A percentile compares a stretch with the other conserved stretches of the same genome.
phyloP scores from a whole-genome alignment of 2,329 filamentous ascomycete genomes.

The Phyllosticta citrichinensis region DNA sequence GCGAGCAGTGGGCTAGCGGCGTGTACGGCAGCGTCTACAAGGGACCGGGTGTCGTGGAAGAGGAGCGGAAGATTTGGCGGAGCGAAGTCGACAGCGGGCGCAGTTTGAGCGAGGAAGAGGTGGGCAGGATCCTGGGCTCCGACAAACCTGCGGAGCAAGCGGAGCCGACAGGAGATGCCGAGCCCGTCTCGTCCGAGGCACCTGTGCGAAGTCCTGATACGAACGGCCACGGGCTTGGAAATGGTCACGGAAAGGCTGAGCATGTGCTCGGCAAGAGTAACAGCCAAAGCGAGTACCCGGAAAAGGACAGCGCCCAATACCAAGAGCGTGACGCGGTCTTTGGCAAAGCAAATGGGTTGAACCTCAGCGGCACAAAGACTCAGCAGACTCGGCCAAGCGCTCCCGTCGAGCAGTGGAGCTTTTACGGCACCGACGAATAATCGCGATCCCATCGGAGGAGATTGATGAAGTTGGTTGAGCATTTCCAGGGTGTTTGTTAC shows the following conservation, averaged over 20 bases:
- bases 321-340: background rate
- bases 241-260: background rate
- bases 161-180: background rate
- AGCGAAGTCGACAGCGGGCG: slow-evolving; percentile 23
- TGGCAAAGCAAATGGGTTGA: background rate
- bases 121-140: background rate
- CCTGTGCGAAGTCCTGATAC: background rate
- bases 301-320: background rate
- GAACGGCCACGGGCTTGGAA: background rate
- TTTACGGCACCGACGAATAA: background rate
- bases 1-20: slow-evolving; percentile 47
- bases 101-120: background rate
- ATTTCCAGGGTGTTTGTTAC: too few relatives aligned
- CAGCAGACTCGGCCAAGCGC: background rate
- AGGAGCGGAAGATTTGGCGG: slow-evolving; percentile 47
- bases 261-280: background rate
- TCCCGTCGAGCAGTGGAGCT: background rate
- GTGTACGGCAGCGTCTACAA: slow-evolving; percentile 50
- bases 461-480: background rate
- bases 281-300: background rate
- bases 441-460: background rate
- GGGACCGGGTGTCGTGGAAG: slow-evolving; percentile 45
- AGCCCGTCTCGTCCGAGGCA: background rate
- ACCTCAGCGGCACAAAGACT: background rate
- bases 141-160: background rate